Conservation (phyloP, 306 rosid genomes). For the Vicia villosa region DNA sequence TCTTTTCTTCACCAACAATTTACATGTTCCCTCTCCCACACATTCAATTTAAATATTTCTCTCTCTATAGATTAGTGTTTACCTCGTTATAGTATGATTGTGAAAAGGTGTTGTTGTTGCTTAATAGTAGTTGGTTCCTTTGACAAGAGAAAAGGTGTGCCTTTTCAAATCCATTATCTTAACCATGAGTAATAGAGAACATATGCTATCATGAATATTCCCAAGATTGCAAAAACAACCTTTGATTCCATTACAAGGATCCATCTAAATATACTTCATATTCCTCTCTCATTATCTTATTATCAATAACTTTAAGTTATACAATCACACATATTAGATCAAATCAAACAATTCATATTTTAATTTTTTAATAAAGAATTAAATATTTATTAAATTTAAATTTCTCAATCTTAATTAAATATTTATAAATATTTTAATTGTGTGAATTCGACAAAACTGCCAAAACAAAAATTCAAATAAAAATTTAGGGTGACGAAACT, state of each 20-base stretch:
- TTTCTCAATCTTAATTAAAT: no score
- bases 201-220: constrained; percentile 42
- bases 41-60: constrained; percentile 33
- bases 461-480: no score
- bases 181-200: constrained; percentile 59
- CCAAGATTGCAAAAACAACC: constrained; percentile 43
- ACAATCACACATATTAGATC: not conserved
- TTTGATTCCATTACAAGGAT: constrained; percentile 47
- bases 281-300: not conserved
- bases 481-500: no score
- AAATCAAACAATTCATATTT: no score
- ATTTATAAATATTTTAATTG: no score
- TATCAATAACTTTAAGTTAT: not conserved
- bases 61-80: constrained; percentile 31
- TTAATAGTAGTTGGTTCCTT: constrained; percentile 63
- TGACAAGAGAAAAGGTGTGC: constrained; percentile 48
- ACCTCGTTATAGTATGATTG: constrained; percentile 51
- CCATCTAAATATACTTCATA: constrained; percentile 4
- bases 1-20: constrained; percentile 41
- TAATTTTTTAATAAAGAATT: no score
- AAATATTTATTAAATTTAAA: no score
- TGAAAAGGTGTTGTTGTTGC: constrained; percentile 66
- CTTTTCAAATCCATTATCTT: constrained; percentile 48
- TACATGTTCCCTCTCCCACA: constrained; percentile 46
- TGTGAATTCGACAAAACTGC: no score